phyloP scores from a whole-genome alignment of 2,329 filamentous ascomycete genomes.

The Diaporthe eres region DNA sequence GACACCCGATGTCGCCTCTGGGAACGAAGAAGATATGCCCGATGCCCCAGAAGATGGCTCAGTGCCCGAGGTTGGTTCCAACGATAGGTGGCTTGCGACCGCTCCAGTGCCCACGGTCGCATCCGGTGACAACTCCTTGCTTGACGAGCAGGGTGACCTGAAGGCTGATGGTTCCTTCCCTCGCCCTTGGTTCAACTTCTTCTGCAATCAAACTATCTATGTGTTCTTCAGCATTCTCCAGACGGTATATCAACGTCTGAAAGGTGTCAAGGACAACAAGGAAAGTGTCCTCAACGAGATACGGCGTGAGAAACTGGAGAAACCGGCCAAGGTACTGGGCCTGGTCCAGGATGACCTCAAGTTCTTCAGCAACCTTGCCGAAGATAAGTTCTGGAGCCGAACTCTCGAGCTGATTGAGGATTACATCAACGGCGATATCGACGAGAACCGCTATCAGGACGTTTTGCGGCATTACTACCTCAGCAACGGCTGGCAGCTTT shows the following conservation, averaged over 20 bases:
- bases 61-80: conserved; percentile 71
- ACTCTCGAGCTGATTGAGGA: conserved; percentile 90
- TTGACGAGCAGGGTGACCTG: conserved; percentile 72
- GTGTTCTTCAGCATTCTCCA: conserved; percentile 96
- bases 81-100: conserved; percentile 76
- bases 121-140: conserved; percentile 66
- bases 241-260: conserved; percentile 87
- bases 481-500: conserved; percentile 91
- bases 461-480: conserved; percentile 93
- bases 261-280: conserved; percentile 86
- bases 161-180: conserved; percentile 86
- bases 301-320: conserved; percentile 78
- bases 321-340: conserved; percentile 86
- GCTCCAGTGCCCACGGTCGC: conserved; percentile 70
- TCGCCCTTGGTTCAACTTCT: conserved; percentile 88
- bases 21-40: conserved; percentile 81
- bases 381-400: conserved; percentile 85
- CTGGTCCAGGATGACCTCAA: conserved; percentile 84
- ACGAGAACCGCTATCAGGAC: conserved; percentile 88
- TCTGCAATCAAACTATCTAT: conserved; percentile 91
- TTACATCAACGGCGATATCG: conserved; percentile 84
- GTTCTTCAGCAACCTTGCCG: conserved; percentile 79
- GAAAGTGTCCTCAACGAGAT: conserved; percentile 81
- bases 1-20: conserved; percentile 86
- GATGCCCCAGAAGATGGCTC: conserved; percentile 71